Conservation (phyloP, 495 filamentous ascomycete genomes). For the Lasiosphaeriaceae sp. region DNA sequence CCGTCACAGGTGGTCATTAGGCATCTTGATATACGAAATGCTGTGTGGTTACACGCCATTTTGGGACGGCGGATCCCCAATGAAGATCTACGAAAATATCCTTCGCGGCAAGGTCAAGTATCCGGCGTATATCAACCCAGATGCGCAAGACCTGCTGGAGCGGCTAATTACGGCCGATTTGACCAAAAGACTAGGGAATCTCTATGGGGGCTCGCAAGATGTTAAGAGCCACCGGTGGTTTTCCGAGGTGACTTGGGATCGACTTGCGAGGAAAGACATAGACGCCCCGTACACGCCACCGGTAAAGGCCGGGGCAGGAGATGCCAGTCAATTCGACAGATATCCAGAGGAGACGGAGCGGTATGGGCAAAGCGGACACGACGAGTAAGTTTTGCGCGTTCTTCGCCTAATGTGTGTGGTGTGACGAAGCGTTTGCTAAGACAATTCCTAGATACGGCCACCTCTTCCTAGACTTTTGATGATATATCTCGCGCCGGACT, state of each 20-base stretch:
- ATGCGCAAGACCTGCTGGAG: slow-evolving; percentile 87
- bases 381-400: slow-evolving; percentile 64
- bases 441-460: slow-evolving; percentile 55
- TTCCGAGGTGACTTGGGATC: slow-evolving; percentile 95
- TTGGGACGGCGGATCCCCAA: slow-evolving; percentile 94
- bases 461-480: slow-evolving; percentile 70
- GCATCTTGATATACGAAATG: slow-evolving; percentile 99
- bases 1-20: slow-evolving; percentile 88
- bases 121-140: slow-evolving; percentile 88
- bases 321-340: slow-evolving; percentile 95
- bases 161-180: slow-evolving; percentile 91
- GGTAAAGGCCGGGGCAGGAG: slow-evolving; percentile 85
- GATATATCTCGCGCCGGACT: no score
- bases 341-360: slow-evolving; percentile 95
- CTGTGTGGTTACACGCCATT: slow-evolving; percentile 98
- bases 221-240: slow-evolving; percentile 97
- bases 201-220: slow-evolving; percentile 87
- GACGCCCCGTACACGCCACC: slow-evolving; percentile 98
- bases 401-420: no score
- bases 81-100: slow-evolving; percentile 99
- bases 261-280: slow-evolving; percentile 89
- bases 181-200: slow-evolving; percentile 90
- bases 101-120: slow-evolving; percentile 91
- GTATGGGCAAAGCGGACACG: slow-evolving; percentile 72
- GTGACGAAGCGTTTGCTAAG: not conserved